phyloP scores from a whole-genome alignment of 805 yeast genomes.

The Metahyphopichia silvanorum region DNA sequence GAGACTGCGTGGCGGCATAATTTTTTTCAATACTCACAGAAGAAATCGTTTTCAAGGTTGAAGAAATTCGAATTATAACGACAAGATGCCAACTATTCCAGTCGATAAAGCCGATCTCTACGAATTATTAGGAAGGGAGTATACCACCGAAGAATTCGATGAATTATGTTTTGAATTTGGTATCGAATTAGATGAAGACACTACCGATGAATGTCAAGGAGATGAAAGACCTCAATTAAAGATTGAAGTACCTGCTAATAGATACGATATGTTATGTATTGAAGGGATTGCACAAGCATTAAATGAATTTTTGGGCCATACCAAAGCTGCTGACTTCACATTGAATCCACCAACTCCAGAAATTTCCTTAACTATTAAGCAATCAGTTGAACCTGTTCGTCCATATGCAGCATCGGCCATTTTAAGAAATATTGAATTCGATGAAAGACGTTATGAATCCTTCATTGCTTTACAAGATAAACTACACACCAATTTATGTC shows the following conservation, averaged over 20 bases:
- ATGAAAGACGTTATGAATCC: slow-evolving; percentile 84
- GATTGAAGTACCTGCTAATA: slow-evolving; percentile 96
- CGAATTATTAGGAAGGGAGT: slow-evolving; percentile 59
- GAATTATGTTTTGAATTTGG: slow-evolving; percentile 98
- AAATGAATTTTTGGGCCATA: slow-evolving; percentile 80
- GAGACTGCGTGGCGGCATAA: too few relatives aligned
- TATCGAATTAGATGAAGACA: slow-evolving; percentile 95
- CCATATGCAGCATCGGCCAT: slow-evolving; percentile 97
- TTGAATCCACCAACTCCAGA: slow-evolving; percentile 61
- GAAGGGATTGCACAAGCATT: slow-evolving; percentile 97
- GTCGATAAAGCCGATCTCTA: slow-evolving; percentile 93
- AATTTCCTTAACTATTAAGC: slow-evolving; percentile 65
- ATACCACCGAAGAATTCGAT: slow-evolving; percentile 87
- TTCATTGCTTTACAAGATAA: slow-evolving; percentile 96
- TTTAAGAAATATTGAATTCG: slow-evolving; percentile 77
- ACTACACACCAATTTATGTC: slow-evolving; percentile 90
- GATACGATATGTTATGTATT: slow-evolving; percentile 96
- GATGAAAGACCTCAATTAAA: slow-evolving; percentile 95
- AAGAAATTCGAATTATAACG: too few relatives aligned
- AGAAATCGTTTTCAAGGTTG: too few relatives aligned
- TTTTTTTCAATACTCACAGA: too few relatives aligned
- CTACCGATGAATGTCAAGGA: slow-evolving; percentile 68
- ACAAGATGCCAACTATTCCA: slow-evolving; percentile 88
- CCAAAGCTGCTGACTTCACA: slow-evolving; percentile 61
- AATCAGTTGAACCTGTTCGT: slow-evolving; percentile 70